Evolutionary conservation across 2,329 filamentous ascomycete species (phyloP), one percentile per base, ranked within the genome.

Genomic region (Aspergillus fructus): DNA sequence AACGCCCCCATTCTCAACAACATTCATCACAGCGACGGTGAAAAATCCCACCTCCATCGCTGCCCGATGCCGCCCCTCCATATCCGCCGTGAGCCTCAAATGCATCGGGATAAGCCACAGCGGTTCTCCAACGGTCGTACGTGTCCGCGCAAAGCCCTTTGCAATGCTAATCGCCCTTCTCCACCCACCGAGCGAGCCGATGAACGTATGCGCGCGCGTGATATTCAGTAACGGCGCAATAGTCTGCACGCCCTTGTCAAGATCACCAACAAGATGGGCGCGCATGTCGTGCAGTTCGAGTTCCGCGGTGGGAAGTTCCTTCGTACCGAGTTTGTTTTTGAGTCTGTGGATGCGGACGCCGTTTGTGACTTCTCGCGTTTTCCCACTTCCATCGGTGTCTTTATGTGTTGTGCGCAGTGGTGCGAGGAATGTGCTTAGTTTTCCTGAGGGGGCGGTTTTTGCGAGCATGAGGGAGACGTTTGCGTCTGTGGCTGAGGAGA

Each of bases 251-350:
- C 89, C 89, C 41, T 83, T 75, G 1, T 89, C 88, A 60, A 89
- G 81, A 3, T 81, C 74, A 5, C 89, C 89, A 27, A 93, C 74
- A 5, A 91, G 78, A 79, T 86, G 86, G 4, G 77, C 86, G 2
- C 86, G 81, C 79, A 85, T 84, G n/a, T 77, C 80, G 15, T 80
- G 76, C 3, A 89, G 78, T 59, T 88, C 86, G 0, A 92, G 79
- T 69, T 92, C 89, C 0, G 88, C 89, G 0, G 89, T 91, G 0
- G 89, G 88, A 0, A 92, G 76, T 0, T 85, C 79, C 47, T 83
- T 83, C 0, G 88, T 91, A 24, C 89, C 89, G 3, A 89, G 79
- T 66, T 91, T 92, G 70, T 84, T 83, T 74, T 92, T 91, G 15
- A 92, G 76, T 0, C 88, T 81, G 56, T 87, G 84, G 61, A 91